Conservation (phyloP, 306 rosid genomes). For the Begonia masoniana region DNA sequence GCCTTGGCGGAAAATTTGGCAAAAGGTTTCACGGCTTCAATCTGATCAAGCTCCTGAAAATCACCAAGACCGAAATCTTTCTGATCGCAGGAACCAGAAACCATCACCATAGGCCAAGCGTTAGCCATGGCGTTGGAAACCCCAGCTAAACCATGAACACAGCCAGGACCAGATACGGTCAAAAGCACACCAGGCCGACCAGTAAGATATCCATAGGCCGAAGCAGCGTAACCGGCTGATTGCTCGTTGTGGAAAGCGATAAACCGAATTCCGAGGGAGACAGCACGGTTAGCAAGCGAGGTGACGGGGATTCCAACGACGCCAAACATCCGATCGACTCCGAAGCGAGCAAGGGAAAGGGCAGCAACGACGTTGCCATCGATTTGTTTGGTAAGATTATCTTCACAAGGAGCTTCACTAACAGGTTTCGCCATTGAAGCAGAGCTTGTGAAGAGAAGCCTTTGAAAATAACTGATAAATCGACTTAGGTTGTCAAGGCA, state of each 20-base stretch:
- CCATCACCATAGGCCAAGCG: constrained; percentile 77
- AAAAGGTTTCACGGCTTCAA: constrained; percentile 62
- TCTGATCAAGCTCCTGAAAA: constrained; percentile 91
- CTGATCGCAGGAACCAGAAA: constrained; percentile 92
- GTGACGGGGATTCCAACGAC: constrained; percentile 96
- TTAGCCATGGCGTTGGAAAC: constrained; percentile 67
- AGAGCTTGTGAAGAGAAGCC: too few relatives aligned
- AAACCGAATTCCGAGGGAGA: constrained; percentile 66
- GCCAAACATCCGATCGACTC: constrained; percentile 80
- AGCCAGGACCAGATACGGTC: constrained; percentile 93
- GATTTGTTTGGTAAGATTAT: constrained; percentile 1
- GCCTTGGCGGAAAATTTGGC: constrained; percentile 58
- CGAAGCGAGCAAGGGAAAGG: constrained; percentile 43
- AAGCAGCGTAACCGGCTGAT: constrained; percentile 94
- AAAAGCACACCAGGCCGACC: constrained; percentile 72
- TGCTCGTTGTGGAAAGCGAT: constrained; percentile 91
- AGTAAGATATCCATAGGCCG: constrained; percentile 86
- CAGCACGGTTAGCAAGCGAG: constrained; percentile 78
- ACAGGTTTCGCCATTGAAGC: too few relatives aligned
- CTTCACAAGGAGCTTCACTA: too few relatives aligned
- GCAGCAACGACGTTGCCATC: constrained; percentile 70
- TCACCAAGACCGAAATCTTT: constrained; percentile 76
- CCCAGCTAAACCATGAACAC: constrained; percentile 95
- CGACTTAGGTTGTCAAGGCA: too few relatives aligned
- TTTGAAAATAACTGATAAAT: too few relatives aligned